phyloP scores from a whole-genome alignment of 2,329 filamentous ascomycete species.

The Penicillium sclerotiorum region DNA sequence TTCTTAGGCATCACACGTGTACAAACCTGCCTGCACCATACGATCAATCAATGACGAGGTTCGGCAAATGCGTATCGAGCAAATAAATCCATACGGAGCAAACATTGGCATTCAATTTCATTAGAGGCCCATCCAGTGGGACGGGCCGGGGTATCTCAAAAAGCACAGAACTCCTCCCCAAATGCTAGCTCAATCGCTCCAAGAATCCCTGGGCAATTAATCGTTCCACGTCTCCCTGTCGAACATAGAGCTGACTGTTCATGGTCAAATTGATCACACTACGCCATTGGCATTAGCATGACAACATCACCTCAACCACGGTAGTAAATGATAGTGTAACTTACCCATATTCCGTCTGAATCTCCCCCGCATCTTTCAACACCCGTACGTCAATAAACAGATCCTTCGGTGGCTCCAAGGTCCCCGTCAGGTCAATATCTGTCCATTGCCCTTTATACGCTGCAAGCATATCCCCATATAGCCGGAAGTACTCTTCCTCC shows the following conservation, averaged over 20 bases:
- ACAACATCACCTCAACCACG: not conserved
- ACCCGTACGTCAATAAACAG: slow-evolving; percentile 97
- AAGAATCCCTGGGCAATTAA: slow-evolving; percentile 93
- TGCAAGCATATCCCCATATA: slow-evolving; percentile 89
- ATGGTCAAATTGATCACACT: slow-evolving; percentile 95
- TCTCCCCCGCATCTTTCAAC: slow-evolving; percentile 94
- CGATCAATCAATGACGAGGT: too few species aligned
- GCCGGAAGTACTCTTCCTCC: slow-evolving; percentile 92
- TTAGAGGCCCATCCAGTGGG: not conserved
- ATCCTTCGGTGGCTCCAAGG: slow-evolving; percentile 89
- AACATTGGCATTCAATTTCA: not conserved
- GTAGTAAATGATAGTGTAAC: slow-evolving; percentile 29
- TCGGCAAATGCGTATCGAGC: too few species aligned
- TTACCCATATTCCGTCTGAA: slow-evolving; percentile 98
- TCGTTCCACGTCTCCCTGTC: slow-evolving; percentile 92
- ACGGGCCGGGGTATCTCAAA: slow-evolving; percentile 18
- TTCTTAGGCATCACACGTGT: too few species aligned
- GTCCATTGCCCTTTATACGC: slow-evolving; percentile 99
- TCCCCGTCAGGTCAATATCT: slow-evolving; percentile 92
- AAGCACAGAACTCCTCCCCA: slow-evolving; percentile 11
- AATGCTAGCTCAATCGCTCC: slow-evolving; percentile 76
- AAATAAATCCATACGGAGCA: too few species aligned
- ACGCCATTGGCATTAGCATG: slow-evolving; percentile 27
- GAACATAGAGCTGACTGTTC: slow-evolving; percentile 97
- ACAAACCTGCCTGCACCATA: too few species aligned